Conservation (phyloP, 345 rosid genomes). For the thale cress (Arabidopsis thaliana) region DNA sequence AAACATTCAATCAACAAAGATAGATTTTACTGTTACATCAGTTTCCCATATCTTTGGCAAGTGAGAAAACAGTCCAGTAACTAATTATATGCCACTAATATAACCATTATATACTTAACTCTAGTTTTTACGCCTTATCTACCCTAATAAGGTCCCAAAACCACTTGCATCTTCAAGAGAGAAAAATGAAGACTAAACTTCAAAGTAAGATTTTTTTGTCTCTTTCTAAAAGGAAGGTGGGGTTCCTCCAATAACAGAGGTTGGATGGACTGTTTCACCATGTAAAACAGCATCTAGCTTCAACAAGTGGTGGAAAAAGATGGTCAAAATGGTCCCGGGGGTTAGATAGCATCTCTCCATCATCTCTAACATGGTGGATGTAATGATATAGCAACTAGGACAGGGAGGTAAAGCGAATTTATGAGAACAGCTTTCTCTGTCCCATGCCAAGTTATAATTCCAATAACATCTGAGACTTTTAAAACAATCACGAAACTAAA, state of each 20-base stretch:
- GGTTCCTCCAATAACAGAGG: slow-evolving; percentile 37
- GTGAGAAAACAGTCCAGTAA: slow-evolving; percentile 6
- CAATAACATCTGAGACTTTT: slow-evolving; percentile 6
- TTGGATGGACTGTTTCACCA: slow-evolving; percentile 16
- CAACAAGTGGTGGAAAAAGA: slow-evolving; percentile 38
- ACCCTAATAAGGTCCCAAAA: slow-evolving; percentile 18
- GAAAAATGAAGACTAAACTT: slow-evolving; percentile 15
- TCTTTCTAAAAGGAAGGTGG: slow-evolving; percentile 31
- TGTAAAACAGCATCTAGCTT: slow-evolving; percentile 31
- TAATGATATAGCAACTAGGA: slow-evolving; percentile 32
- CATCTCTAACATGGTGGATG: slow-evolving; percentile 37
- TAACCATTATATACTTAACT: slow-evolving; percentile 6
- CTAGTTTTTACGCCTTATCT: slow-evolving; percentile 19
- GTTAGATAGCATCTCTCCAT: slow-evolving; percentile 36
- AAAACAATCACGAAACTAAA: slow-evolving; percentile 1
- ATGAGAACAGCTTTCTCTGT: slow-evolving; percentile 30
- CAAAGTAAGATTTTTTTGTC: slow-evolving; percentile 16
- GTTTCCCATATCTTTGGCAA: background rate
- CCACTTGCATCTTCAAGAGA: slow-evolving; percentile 10
- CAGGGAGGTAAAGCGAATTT: slow-evolving; percentile 23
- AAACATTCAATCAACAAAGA: slow-evolving; percentile 20
- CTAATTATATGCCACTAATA: background rate
- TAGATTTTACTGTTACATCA: slow-evolving; percentile 22
- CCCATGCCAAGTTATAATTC: slow-evolving; percentile 25
- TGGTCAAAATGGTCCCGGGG: slow-evolving; percentile 46